A percentile compares a stretch with the other conserved stretches of the same genome.
These are phyloP conservation scores for Ceratocystis huliohia DNA, from an alignment of 2,329 filamentous ascomycete genomes.

Conservation along the genomic window DNA sequence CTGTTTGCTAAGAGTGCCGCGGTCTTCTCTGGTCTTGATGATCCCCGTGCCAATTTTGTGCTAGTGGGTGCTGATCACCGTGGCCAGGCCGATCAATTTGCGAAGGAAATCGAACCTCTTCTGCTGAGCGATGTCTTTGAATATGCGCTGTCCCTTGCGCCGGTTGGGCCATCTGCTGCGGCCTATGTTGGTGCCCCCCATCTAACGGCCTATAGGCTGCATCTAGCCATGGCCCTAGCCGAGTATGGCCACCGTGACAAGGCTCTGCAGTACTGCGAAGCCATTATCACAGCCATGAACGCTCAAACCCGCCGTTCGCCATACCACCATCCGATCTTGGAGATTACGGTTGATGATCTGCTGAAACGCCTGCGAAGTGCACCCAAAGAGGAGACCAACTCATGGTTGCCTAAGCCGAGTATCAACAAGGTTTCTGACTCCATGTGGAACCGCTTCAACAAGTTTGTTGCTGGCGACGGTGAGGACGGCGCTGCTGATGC, in stretches of 20 bases:
- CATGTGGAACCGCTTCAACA: conserved; percentile 87
- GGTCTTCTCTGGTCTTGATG: conserved; percentile 71
- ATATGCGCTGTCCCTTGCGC: conserved; percentile 65
- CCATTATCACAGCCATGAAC: conserved; percentile 61
- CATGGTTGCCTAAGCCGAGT: conserved; percentile 88
- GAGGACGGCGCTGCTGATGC: conserved; percentile 60
- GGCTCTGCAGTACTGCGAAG: conserved; percentile 83
- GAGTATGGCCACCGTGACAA: conserved; percentile 73
- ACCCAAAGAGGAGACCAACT: conserved; percentile 65
- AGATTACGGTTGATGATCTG: conserved; percentile 69
- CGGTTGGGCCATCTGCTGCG: conserved; percentile 36
- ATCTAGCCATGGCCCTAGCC: conserved; percentile 71
- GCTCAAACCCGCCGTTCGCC: conserved; percentile 71
- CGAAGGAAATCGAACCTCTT: conserved; percentile 72
- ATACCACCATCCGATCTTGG: conserved; percentile 69
- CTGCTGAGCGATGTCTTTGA: conserved; percentile 94
- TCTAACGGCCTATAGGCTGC: conserved; percentile 78
- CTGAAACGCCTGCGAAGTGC: conserved; percentile 71
- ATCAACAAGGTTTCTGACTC: conserved; percentile 92
- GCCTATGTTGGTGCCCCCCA: conserved; percentile 53
- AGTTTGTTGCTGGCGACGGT: conserved; percentile 89
- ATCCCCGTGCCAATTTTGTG: conserved; percentile 64
- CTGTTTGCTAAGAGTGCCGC: conserved; percentile 64
- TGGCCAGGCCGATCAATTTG: conserved; percentile 56
- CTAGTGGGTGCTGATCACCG: conserved; percentile 76